These are phyloP conservation scores for Raffaelea arxii DNA, from an alignment of 2,329 filamentous ascomycete species.

Conservation along the genomic window DNA sequence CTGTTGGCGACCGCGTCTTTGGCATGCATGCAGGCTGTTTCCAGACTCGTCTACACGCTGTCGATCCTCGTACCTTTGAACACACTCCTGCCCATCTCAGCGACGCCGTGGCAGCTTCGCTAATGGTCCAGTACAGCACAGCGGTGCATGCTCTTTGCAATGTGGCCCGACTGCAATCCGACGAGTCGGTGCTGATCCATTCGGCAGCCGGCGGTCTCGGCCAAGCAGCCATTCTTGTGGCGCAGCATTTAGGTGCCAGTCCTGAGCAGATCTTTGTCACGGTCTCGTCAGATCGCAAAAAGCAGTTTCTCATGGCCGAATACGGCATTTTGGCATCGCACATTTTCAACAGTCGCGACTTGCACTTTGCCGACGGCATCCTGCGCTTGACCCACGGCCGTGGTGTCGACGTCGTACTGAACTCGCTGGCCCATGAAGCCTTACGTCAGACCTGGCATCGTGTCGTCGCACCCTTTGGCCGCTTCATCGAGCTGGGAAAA, in stretches of 20 bases:
- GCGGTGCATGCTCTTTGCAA: constrained; percentile 18
- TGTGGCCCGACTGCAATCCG: constrained; percentile 14
- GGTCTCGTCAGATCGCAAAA: constrained; percentile 15
- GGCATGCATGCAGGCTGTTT: not conserved
- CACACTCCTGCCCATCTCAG: not conserved
- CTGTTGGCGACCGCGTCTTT: not conserved
- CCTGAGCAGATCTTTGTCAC: constrained; percentile 18
- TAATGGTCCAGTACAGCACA: constrained; percentile 18
- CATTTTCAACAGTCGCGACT: constrained; percentile 21
- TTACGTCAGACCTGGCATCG: constrained; percentile 21
- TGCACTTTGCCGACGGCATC: constrained; percentile 19
- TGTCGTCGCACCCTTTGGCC: constrained; percentile 22
- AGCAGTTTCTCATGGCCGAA: constrained; percentile 18
- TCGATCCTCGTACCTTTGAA: not conserved
- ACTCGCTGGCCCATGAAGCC: constrained; percentile 20
- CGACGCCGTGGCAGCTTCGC: constrained; percentile 12
- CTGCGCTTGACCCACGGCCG: constrained; percentile 14
- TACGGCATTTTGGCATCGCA: constrained; percentile 19
- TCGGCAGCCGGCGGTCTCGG: constrained; percentile 15
- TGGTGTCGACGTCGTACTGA: constrained; percentile 22
- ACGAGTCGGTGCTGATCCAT: constrained; percentile 15
- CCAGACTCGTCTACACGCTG: not conserved
- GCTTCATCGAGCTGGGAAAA: constrained; percentile 25
- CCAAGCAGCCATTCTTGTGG: constrained; percentile 12
- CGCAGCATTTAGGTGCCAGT: constrained; percentile 11